Conservation (phyloP, 805 yeast genomes). For the Candida dendrica region DNA sequence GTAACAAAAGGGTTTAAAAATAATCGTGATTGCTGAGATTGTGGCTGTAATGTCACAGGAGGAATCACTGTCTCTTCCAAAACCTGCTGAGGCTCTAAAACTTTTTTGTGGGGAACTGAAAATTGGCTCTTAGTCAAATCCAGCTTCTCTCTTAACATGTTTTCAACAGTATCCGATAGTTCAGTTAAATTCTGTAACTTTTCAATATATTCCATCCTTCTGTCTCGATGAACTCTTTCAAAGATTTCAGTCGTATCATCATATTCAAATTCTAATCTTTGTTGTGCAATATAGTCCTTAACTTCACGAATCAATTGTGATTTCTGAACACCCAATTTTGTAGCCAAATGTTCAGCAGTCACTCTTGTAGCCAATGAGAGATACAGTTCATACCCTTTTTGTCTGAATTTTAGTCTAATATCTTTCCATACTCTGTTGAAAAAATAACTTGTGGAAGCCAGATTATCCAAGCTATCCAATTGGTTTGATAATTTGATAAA, state of each 20-base stretch:
- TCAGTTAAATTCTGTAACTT: conserved; percentile 14
- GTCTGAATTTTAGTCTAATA: conserved; percentile 20
- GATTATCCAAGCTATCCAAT: conserved; percentile 11
- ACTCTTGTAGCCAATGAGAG: conserved; percentile 22
- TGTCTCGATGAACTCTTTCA: conserved; percentile 8
- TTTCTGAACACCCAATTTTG: conserved; percentile 10
- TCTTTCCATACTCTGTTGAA: conserved; percentile 16
- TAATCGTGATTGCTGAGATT: no score
- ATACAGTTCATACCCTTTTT: conserved; percentile 24
- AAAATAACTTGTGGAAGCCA: conserved; percentile 7
- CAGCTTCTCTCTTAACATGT: conserved; percentile 3
- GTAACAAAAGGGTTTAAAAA: no score
- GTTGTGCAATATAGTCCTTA: conserved; percentile 8
- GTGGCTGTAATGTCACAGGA: no score
- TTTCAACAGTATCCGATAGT: conserved; percentile 13
- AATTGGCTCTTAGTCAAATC: not conserved
- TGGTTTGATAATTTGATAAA: conserved; percentile 15
- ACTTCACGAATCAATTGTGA: conserved; percentile 11
- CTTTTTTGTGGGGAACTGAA: not conserved
- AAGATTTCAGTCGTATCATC: conserved; percentile 9
- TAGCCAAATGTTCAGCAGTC: conserved; percentile 10
- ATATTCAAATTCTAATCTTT: conserved; percentile 8
- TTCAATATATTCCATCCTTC: conserved; percentile 7
- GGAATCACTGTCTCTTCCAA: no score
- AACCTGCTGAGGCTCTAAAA: no score